Base-by-base conservation (phyloP, 768 basidiomycete genomes). In the Artomyces pyxidatus region DNA sequence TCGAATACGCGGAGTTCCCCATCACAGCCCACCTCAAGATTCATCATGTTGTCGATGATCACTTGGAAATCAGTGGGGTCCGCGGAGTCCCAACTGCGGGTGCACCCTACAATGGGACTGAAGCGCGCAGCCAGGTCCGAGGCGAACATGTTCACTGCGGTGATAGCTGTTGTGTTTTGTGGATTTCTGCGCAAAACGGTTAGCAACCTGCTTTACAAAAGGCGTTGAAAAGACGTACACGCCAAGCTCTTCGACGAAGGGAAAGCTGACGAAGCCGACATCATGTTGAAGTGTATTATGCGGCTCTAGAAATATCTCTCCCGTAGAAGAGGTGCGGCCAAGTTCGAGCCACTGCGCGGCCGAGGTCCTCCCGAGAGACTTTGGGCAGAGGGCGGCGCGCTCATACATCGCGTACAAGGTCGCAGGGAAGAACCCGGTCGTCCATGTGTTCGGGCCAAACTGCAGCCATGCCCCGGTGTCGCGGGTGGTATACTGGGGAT, bases 21-120 rank as follows among this genome's bases (percentile, higher is more conserved):
- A 12, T 3, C 1, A 41, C 23, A 50, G 12, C 53, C 29, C 22
- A 70, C 66, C 51, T 85, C 81, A 17, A 87, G 73, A 56, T 81
- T 86, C 81, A 87, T 84, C 83, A 86, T 83, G 60, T 83, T 85
- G 66, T 86, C 83, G 40, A 85, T 84, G 61, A 86, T 84, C 43
- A 85, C 83, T 59, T 71, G 70, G 60, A 85, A 85, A 53, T 78
- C 71, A 2, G 76, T 77, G 5, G 81, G 75, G 58, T 81, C 75
- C 2, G 73, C 40, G 1, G 75, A 62, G 56, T 83, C 76, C 81
- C 81, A 85, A 60, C 80, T 81, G n/a, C 80, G 70, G 6, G 83
- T 85, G 54, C 80, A 81, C 16, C 83, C 83, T 26, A 84, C 83
- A 4, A 68, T 61, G 3, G 76, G 68, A 57, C 68, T 75, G 60